phyloP scores from a whole-genome alignment of 768 basidiomycete genomes.

The Russula brevipes region DNA sequence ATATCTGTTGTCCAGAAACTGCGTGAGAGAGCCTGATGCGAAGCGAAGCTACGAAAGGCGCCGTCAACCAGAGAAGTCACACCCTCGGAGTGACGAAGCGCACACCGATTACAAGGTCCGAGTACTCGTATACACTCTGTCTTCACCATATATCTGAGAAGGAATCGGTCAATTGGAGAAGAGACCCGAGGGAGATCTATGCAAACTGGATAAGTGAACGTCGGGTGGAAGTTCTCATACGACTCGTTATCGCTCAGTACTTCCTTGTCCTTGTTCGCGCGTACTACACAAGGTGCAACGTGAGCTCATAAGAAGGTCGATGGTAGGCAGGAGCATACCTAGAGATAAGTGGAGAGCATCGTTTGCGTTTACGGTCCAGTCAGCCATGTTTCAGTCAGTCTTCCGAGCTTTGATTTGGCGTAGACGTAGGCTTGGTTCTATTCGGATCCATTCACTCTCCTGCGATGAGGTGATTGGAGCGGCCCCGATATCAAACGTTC shows the following conservation, averaged over 20 bases:
- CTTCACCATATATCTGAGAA: conserved; percentile 84
- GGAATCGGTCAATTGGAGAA: background rate
- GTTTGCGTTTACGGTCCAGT: conserved; percentile 80
- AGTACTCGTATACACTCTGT: conserved; percentile 94
- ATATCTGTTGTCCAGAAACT: conserved; percentile 67
- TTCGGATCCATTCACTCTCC: too few relatives aligned
- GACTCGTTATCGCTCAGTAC: conserved; percentile 50
- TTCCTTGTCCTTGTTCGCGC: conserved; percentile 61
- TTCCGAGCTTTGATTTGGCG: background rate
- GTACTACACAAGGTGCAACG: conserved; percentile 42
- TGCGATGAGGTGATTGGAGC: too few relatives aligned
- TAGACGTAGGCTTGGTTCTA: too few relatives aligned
- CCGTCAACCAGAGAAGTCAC: conserved; percentile 1
- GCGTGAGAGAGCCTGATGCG: conserved; percentile 79
- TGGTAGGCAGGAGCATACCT: conserved; percentile 40
- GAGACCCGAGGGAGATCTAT: background rate
- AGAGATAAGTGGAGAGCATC: conserved; percentile 70
- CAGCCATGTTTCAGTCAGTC: conserved; percentile 32
- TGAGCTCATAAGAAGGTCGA: background rate
- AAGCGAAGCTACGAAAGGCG: conserved; percentile 59
- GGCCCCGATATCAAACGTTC: too few relatives aligned
- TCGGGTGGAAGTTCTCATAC: conserved; percentile 70
- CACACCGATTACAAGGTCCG: conserved; percentile 78
- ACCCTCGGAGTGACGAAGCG: conserved; percentile 28
- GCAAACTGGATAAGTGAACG: conserved; percentile 90